phyloP scores from a whole-genome alignment of 345 rosid species.

The Citrus maxima region DNA sequence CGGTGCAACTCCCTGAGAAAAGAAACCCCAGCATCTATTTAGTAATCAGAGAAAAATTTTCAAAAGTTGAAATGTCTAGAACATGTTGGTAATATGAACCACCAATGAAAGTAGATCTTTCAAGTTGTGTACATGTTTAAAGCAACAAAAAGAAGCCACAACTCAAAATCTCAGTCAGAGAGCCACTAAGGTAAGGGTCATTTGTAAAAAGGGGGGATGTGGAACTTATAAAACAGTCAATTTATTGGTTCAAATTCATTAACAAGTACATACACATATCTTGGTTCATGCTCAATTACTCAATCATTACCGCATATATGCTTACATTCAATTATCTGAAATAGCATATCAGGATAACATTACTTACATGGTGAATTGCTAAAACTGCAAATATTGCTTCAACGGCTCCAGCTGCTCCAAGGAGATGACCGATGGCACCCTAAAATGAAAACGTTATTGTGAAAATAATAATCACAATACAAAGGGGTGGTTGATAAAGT shows the following conservation, averaged over 20 bases:
- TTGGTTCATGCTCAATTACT: neutral
- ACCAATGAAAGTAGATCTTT: neutral
- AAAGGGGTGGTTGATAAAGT: neutral
- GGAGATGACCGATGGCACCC: conserved; percentile 98
- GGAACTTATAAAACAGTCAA: neutral
- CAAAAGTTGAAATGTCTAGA: neutral
- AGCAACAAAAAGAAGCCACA: neutral
- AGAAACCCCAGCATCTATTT: conserved; percentile 1
- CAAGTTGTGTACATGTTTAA: neutral
- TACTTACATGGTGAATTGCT: conserved; percentile 64
- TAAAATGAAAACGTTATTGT: conserved; percentile 22
- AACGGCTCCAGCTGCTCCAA: conserved; percentile 97
- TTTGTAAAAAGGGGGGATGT: neutral
- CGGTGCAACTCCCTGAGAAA: conserved; percentile 80
- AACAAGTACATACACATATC: neutral
- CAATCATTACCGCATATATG: neutral
- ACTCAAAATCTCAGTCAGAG: neutral
- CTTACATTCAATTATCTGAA: conserved; percentile 5
- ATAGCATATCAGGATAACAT: neutral
- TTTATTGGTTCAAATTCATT: neutral
- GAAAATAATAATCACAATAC: neutral
- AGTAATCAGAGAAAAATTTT: conserved; percentile 3
- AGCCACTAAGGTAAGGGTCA: neutral
- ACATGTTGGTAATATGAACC: neutral
- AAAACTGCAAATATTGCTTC: conserved; percentile 83